These are phyloP conservation scores for Suhomyces kilbournensis DNA, from an alignment of 805 yeast species.

Conservation along the genomic window DNA sequence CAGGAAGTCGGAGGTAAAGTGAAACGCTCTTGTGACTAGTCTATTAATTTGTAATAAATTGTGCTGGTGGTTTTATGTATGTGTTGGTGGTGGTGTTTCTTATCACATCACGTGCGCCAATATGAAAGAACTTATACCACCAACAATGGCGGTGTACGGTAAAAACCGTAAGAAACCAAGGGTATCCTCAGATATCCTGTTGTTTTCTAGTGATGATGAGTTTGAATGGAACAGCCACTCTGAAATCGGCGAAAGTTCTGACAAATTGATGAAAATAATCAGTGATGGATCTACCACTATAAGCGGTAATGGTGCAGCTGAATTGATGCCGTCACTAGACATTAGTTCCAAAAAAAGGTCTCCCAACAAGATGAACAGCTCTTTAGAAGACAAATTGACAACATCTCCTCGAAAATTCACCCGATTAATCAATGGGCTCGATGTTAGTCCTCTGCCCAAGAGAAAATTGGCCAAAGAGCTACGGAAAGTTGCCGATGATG, in stretches of 20 bases:
- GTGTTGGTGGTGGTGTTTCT: not conserved
- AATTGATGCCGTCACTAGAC: conserved; percentile 5
- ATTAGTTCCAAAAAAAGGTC: not conserved
- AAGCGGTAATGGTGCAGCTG: not conserved
- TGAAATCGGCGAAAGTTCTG: not conserved
- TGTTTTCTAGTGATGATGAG: conserved; percentile 16
- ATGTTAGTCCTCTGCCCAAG: not conserved
- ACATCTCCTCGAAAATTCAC: conserved; percentile 17
- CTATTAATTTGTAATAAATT: not conserved
- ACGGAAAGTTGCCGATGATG: not conserved
- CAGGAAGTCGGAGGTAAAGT: no score
- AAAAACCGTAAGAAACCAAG: conserved; percentile 4
- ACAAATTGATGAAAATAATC: not conserved
- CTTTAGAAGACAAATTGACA: conserved; percentile 8
- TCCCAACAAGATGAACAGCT: not conserved
- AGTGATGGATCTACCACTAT: conserved; percentile 1
- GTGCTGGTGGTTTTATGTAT: not conserved
- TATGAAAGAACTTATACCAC: conserved; percentile 1
- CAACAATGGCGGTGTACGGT: conserved; percentile 13
- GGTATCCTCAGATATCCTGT: conserved; percentile 3
- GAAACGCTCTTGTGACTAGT: no score
- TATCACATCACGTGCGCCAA: not conserved
- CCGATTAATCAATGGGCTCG: not conserved
- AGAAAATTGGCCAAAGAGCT: not conserved
- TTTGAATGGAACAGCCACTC: not conserved